Evolutionary conservation across 768 basidiomycete species (phyloP).

Genomic region (Pholiota microspora): DNA sequence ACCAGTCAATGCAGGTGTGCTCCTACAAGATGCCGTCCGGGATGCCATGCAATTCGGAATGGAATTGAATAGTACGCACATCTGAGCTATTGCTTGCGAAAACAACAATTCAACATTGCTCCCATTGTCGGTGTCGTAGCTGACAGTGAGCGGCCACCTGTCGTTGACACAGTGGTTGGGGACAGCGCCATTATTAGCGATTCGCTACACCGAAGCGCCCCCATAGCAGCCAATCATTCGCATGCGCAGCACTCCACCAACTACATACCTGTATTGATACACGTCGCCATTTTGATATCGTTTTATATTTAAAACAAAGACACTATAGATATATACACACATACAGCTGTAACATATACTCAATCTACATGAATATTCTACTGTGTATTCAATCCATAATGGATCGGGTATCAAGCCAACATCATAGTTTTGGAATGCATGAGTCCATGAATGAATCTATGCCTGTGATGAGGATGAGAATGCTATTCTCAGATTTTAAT

Average conservation of each 20-base stretch:
- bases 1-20: constrained; percentile 44
- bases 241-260: not conserved
- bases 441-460: no score
- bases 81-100: not conserved
- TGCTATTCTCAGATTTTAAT: no score
- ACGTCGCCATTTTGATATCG: not conserved
- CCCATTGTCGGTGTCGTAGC: not conserved
- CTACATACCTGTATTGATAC: not conserved
- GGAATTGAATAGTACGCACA: not conserved
- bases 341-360: not conserved
- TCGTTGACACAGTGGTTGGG: not conserved
- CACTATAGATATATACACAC: not conserved
- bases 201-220: not conserved
- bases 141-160: not conserved
- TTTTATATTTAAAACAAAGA: not conserved
- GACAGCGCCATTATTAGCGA: not conserved
- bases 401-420: no score
- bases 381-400: no score
- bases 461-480: no score
- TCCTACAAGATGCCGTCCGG: constrained; percentile 34
- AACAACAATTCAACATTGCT: not conserved
- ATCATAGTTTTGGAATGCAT: no score
- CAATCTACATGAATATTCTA: not conserved
- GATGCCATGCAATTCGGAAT: constrained; percentile 21
- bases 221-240: not conserved